These are phyloP conservation scores for Globisporangium cederbergense DNA, from an alignment of 352 stramenopile genomes.

Conservation along the genomic window DNA sequence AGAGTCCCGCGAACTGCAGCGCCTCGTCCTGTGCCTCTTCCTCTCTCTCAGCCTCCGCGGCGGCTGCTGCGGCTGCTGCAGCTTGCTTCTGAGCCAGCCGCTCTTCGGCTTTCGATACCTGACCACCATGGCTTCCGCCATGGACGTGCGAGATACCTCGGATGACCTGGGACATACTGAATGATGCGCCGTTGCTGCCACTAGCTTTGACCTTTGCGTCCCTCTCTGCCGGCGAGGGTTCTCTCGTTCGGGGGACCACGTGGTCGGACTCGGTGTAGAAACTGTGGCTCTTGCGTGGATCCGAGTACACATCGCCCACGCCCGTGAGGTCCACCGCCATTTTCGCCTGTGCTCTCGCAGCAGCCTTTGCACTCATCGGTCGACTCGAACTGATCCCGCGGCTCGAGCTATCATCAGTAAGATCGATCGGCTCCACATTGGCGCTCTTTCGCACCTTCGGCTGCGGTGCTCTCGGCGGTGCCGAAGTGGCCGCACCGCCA, in stretches of 20 bases:
- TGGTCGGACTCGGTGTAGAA: conserved; percentile 77
- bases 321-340: conserved; percentile 46
- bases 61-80: conserved; percentile 1
- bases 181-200: conserved; percentile 16
- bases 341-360: conserved; percentile 42
- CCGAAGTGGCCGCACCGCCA: not conserved
- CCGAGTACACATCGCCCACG: conserved; percentile 29
- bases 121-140: conserved; percentile 12
- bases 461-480: conserved; percentile 13
- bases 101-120: not conserved
- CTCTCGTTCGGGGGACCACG: conserved; percentile 17
- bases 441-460: conserved; percentile 24
- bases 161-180: conserved; percentile 66
- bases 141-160: conserved; percentile 57
- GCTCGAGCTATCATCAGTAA: conserved; percentile 5
- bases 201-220: conserved; percentile 29
- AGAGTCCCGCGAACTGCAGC: conserved; percentile 58
- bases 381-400: conserved; percentile 11
- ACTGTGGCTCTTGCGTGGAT: conserved; percentile 51
- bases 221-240: conserved; percentile 18
- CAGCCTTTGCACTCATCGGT: conserved; percentile 61
- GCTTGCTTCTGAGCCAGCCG: conserved; percentile 7
- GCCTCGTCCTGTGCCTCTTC: conserved; percentile 50
- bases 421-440: conserved; percentile 14
- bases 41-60: conserved; percentile 23